Evolutionary conservation across 2,329 filamentous ascomycete species (phyloP).

Genomic region (Fusarium palustre): DNA sequence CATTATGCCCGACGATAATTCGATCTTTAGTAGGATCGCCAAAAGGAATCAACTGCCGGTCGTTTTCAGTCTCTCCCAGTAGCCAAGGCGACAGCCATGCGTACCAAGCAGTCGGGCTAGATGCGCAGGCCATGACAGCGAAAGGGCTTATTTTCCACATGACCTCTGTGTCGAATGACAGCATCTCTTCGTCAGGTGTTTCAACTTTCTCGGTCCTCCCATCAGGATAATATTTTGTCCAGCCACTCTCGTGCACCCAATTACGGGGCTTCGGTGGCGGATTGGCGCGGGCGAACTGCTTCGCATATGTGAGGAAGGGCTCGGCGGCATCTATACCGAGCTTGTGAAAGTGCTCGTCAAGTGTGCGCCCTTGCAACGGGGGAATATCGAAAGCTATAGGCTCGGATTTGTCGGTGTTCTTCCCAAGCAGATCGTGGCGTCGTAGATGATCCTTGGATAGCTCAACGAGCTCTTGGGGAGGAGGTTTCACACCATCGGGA

Average conservation of each 20-base stretch:
- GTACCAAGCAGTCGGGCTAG: conserved; percentile 92
- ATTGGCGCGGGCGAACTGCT: conserved; percentile 74
- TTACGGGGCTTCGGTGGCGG: conserved; percentile 70
- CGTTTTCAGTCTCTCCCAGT: conserved; percentile 80
- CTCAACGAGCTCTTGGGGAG: conserved; percentile 78
- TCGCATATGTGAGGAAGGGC: conserved; percentile 81
- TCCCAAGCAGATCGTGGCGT: conserved; percentile 88
- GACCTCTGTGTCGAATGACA: conserved; percentile 96
- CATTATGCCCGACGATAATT: conserved; percentile 92
- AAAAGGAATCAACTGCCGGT: conserved; percentile 86
- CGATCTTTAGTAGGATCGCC: conserved; percentile 79
- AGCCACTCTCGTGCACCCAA: conserved; percentile 86
- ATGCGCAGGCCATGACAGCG: conserved; percentile 96
- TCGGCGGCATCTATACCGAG: conserved; percentile 89
- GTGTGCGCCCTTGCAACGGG: conserved; percentile 77
- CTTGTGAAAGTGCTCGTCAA: conserved; percentile 95
- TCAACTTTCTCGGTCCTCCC: conserved; percentile 77
- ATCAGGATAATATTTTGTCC: conserved; percentile 90
- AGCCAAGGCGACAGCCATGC: conserved; percentile 98
- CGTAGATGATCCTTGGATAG: conserved; percentile 85
- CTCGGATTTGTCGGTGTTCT: conserved; percentile 80
- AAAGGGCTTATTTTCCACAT: conserved; percentile 94
- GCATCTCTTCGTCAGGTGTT: conserved; percentile 81
- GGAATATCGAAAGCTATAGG: conserved; percentile 92
- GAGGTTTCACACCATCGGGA: conserved; percentile 63